Conservation (phyloP, 1,139 yeast species). For the Candida sp. region DNA sequence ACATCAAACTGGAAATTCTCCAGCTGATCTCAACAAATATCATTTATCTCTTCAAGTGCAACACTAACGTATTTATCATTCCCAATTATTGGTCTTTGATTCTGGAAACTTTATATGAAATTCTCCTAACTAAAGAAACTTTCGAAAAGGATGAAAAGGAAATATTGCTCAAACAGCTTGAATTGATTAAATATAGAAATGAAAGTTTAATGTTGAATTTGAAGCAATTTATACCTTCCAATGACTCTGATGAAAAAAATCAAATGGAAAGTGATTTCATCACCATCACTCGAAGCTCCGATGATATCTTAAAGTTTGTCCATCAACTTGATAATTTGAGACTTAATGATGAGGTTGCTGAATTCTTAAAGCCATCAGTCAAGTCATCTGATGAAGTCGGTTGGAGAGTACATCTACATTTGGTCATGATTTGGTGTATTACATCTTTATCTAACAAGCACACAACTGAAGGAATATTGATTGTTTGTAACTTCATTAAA, state of each 20-base stretch:
- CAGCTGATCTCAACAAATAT: conserved; percentile 30
- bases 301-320: conserved; percentile 31
- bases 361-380: conserved; percentile 22
- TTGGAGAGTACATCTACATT: conserved; percentile 40
- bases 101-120: conserved; percentile 38
- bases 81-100: conserved; percentile 71
- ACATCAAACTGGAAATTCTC: conserved; percentile 20
- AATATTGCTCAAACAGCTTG: conserved; percentile 48
- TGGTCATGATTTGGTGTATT: conserved; percentile 48
- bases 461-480: conserved; percentile 32
- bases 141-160: conserved; percentile 22
- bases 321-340: conserved; percentile 31
- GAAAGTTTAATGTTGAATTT: conserved; percentile 64
- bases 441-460: conserved; percentile 32
- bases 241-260: not conserved
- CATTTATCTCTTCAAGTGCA: conserved; percentile 49
- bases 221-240: conserved; percentile 11
- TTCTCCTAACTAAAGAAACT: conserved; percentile 37
- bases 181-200: conserved; percentile 62
- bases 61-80: conserved; percentile 72
- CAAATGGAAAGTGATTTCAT: conserved; percentile 8
- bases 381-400: conserved; percentile 4
- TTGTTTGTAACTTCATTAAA: conserved; percentile 37
- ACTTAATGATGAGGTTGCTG: conserved; percentile 28
- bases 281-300: conserved; percentile 25